phyloP scores from a whole-genome alignment of 1,284 basidiomycete species.

The Ceratobasidium sp. region DNA sequence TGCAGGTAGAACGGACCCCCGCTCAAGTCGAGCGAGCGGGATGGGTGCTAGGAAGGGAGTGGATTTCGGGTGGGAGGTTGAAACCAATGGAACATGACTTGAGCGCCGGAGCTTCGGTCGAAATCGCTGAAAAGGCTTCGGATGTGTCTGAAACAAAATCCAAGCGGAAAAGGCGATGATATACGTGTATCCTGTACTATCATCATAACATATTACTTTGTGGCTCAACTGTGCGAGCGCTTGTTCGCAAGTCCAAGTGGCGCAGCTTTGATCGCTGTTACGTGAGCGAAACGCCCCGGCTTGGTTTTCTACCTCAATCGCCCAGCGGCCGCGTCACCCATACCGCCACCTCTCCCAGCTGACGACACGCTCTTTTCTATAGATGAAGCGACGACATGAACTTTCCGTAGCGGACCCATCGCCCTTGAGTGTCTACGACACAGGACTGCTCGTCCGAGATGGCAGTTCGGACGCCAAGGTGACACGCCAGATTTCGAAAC shows the following conservation, averaged over 20 bases:
- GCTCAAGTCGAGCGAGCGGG: conserved; percentile 21
- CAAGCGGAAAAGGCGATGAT: conserved; percentile 25
- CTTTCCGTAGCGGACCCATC: neutral
- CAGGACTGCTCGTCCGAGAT: neutral
- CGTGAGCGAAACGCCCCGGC: conserved; percentile 40
- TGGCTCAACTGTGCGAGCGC: neutral
- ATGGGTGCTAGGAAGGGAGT: conserved; percentile 37
- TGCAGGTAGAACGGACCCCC: neutral
- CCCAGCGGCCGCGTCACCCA: conserved; percentile 25
- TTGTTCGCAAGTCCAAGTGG: conserved; percentile 20
- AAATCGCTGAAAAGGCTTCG: neutral
- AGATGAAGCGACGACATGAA: conserved; percentile 39
- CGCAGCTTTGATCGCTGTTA: conserved; percentile 28
- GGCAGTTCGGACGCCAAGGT: conserved; percentile 11
- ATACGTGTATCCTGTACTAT: neutral
- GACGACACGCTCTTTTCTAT: neutral
- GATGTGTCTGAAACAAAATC: neutral
- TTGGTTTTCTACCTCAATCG: conserved; percentile 7
- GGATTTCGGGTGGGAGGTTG: conserved; percentile 9
- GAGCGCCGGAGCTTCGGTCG: neutral
- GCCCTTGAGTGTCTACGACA: neutral
- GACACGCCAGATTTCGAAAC: conserved; percentile 21
- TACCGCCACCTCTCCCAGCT: neutral
- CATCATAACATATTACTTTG: neutral
- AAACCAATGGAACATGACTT: neutral